phyloP scores from a whole-genome alignment of 1,139 yeast species.

The Meyerozyma guilliermondii region DNA sequence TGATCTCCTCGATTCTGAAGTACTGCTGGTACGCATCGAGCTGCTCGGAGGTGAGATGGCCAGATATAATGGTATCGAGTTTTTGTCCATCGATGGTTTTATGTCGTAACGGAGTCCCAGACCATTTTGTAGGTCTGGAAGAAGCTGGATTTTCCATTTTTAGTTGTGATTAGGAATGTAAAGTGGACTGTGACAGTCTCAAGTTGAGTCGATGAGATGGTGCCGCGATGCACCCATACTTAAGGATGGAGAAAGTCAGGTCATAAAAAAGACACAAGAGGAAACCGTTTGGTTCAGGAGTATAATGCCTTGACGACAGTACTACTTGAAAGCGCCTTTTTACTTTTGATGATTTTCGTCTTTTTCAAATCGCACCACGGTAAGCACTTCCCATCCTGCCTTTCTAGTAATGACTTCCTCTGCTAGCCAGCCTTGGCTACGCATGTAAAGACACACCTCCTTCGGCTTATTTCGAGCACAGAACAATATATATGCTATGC shows the following conservation, averaged over 20 bases:
- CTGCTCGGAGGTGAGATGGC: conserved; percentile 77
- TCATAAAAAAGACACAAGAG: too few relatives aligned
- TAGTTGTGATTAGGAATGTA: neutral
- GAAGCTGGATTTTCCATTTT: neutral
- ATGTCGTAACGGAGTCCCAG: conserved; percentile 34
- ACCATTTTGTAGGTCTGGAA: conserved; percentile 33
- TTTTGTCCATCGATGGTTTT: conserved; percentile 24
- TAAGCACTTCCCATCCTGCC: conserved; percentile 96
- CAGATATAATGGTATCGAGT: conserved; percentile 40
- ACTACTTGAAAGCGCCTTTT: too few relatives aligned
- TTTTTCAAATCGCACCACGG: conserved; percentile 52
- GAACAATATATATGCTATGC: conserved; percentile 77
- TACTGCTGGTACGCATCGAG: conserved; percentile 72
- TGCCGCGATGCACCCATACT: neutral
- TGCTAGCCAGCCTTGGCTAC: conserved; percentile 49
- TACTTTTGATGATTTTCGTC: neutral
- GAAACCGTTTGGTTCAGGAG: too few relatives aligned
- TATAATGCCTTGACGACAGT: too few relatives aligned
- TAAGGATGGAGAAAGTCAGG: neutral
- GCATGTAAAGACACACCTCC: conserved; percentile 47
- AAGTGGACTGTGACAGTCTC: neutral
- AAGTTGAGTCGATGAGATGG: neutral
- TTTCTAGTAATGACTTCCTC: conserved; percentile 54
- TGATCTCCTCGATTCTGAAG: conserved; percentile 76
- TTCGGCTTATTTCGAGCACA: conserved; percentile 87